phyloP scores from a whole-genome alignment of 2,329 filamentous ascomycete genomes.

The Trichoderma atroviride region DNA sequence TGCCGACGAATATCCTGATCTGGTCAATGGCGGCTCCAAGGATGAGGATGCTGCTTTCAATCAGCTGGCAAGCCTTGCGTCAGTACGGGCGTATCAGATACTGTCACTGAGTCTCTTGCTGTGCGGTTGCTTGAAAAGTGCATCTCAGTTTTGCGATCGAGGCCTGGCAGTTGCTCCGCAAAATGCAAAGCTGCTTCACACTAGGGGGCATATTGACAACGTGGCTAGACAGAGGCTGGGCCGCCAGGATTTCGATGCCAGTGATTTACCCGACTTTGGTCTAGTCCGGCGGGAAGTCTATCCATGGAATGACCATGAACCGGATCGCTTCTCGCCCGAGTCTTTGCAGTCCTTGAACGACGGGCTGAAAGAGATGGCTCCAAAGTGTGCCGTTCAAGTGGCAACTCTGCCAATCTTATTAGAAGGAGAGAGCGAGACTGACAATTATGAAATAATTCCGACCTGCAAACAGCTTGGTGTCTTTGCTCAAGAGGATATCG shows the following conservation, averaged over 20 bases:
- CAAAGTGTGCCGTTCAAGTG: slow-evolving; percentile 78
- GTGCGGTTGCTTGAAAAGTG: slow-evolving; percentile 69
- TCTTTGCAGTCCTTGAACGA: slow-evolving; percentile 73
- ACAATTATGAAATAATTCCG: slow-evolving; percentile 53
- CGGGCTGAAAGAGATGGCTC: slow-evolving; percentile 68
- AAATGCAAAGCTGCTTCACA: slow-evolving; percentile 59
- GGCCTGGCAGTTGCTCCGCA: slow-evolving; percentile 59
- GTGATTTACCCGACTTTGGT: slow-evolving; percentile 68
- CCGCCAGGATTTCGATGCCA: slow-evolving; percentile 50
- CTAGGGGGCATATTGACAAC: slow-evolving; percentile 56
- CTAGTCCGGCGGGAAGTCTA: slow-evolving; percentile 71
- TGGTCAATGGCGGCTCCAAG: slow-evolving; percentile 39
- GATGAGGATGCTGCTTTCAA: slow-evolving; percentile 40
- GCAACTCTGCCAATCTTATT: slow-evolving; percentile 75
- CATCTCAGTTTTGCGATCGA: slow-evolving; percentile 65
- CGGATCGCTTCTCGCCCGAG: slow-evolving; percentile 70
- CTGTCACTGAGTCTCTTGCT: slow-evolving; percentile 62
- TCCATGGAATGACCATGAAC: slow-evolving; percentile 68
- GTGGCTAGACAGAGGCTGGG: slow-evolving; percentile 55
- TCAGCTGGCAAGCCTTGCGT: slow-evolving; percentile 52
- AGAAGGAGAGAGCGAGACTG: slow-evolving; percentile 54
- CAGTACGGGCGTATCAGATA: slow-evolving; percentile 62
- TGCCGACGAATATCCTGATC: slow-evolving; percentile 39
- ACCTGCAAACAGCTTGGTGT: slow-evolving; percentile 81
- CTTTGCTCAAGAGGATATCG: slow-evolving; percentile 82